Base-by-base conservation (phyloP, 441 rosid species). In the Mallotus repandus region DNA sequence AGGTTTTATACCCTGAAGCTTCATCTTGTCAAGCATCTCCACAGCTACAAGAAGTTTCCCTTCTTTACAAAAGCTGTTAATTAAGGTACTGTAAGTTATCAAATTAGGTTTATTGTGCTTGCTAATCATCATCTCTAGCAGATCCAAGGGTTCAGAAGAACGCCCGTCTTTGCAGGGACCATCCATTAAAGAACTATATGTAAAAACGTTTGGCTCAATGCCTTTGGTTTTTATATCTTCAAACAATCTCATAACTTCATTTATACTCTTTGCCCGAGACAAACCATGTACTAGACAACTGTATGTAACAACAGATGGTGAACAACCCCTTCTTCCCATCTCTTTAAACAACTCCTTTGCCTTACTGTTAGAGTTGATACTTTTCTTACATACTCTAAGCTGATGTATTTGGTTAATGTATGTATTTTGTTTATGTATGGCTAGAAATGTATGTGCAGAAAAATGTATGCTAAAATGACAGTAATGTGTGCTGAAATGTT, bases 1-100 rank as follows among this genome's bases (percentile, higher is more conserved):
- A 52, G 97, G 98, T 77, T 86, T 90, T 75, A 91, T 83, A 63
- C 94, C 97, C 81, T 93, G 98, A 80, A 93, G 92, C 85, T 91
- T 93, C 97, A 91, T 89, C 78, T 86, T 86, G 74, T 96, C 98
- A 38, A 96, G 84, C 78, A 85, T 84, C 71, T 89, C 92, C 75
- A 85, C 81, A 57, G 97, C 94, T 85, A 86, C 87, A 32, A 69
- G 74, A 74, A 89, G 78, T 70, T 86, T 90, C 76, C 87, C 83
- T 81, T 90, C 93, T 72, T 82, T 87, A 80, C 92, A 91, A 25
- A 91, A 88, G 68, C 99, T 97, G 73, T 80, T 75, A 68, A 90
- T 86, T 80, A 93, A 68, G 49, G 90, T 86, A 76, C 84, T 89
- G 61, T 87, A 91, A 4, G 96, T 91, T 69, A 93, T 86, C 77